Percentiles rank a stretch among this genome's conserved stretches.
Conservation (phyloP, 345 rosid genomes). For the Adansonia digitata region DNA sequence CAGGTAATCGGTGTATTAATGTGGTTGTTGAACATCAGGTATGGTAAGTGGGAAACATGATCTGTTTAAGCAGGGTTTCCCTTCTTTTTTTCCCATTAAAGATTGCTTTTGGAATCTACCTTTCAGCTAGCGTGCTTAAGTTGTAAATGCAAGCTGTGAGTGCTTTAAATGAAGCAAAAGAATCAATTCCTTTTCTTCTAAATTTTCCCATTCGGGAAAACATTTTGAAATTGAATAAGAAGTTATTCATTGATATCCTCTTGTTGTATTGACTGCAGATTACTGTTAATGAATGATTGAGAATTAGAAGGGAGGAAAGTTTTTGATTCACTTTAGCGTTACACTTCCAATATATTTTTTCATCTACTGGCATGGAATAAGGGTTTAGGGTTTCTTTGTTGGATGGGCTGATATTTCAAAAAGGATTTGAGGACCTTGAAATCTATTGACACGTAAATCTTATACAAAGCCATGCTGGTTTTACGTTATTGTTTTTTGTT, state of each 20-base stretch:
- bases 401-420: neutral
- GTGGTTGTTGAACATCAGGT: neutral
- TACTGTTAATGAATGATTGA: neutral
- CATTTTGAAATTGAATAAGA: neutral
- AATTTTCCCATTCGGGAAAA: neutral
- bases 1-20: neutral
- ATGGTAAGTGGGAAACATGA: neutral
- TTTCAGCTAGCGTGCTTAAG: neutral
- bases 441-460: neutral
- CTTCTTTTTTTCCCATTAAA: neutral
- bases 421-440: neutral
- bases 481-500: neutral
- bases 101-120: neutral
- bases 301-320: neutral
- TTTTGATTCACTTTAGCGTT: neutral
- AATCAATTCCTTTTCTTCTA: neutral
- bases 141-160: neutral
- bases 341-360: neutral
- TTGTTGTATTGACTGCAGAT: neutral
- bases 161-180: neutral
- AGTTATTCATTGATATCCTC: neutral
- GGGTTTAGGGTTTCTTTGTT: neutral
- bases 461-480: neutral
- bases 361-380: neutral
- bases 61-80: neutral